These are phyloP conservation scores for Galerina marginata DNA, from an alignment of 768 basidiomycete species.

Conservation along the genomic window DNA sequence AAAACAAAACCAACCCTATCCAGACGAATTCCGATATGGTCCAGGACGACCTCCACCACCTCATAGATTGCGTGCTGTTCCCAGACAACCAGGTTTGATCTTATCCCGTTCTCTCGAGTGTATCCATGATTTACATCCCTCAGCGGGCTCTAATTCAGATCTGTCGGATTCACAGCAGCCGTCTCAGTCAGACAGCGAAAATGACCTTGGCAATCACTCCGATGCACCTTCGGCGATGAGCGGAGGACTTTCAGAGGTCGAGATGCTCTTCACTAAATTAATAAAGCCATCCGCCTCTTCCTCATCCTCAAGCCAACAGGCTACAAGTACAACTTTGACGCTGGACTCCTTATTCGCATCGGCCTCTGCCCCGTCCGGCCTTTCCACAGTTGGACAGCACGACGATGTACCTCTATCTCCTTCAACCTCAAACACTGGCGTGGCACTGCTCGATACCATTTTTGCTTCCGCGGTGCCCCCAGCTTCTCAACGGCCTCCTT, in stretches of 20 bases:
- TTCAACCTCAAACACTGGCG: slow-evolving; percentile 47
- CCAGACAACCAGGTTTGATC: slow-evolving; percentile 31
- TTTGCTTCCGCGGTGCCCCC: slow-evolving; percentile 67
- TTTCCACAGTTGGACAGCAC: slow-evolving; percentile 30
- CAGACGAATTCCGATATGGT: slow-evolving; percentile 73
- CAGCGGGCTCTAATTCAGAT: slow-evolving; percentile 23
- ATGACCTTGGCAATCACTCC: slow-evolving; percentile 28
- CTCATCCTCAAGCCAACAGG: slow-evolving; percentile 18
- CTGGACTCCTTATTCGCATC: slow-evolving; percentile 54
- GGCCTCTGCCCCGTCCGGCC: slow-evolving; percentile 3
- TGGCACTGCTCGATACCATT: slow-evolving; percentile 67
- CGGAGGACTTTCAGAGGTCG: slow-evolving; percentile 46
- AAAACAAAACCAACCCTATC: slow-evolving; percentile 70
- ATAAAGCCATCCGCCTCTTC: slow-evolving; percentile 28
- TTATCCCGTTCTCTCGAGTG: neutral
- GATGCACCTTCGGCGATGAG: slow-evolving; percentile 29
- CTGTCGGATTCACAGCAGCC: slow-evolving; percentile 18
- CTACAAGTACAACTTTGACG: slow-evolving; percentile 42
- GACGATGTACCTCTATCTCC: slow-evolving; percentile 32
- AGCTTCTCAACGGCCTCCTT: slow-evolving; percentile 13
- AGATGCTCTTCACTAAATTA: slow-evolving; percentile 54
- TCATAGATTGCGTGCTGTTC: slow-evolving; percentile 34
- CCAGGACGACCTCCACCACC: slow-evolving; percentile 70
- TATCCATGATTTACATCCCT: neutral
- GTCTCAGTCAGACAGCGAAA: slow-evolving; percentile 34